phyloP scores from a whole-genome alignment of 2,329 filamentous ascomycete genomes.

The Monosporascus sp. region DNA sequence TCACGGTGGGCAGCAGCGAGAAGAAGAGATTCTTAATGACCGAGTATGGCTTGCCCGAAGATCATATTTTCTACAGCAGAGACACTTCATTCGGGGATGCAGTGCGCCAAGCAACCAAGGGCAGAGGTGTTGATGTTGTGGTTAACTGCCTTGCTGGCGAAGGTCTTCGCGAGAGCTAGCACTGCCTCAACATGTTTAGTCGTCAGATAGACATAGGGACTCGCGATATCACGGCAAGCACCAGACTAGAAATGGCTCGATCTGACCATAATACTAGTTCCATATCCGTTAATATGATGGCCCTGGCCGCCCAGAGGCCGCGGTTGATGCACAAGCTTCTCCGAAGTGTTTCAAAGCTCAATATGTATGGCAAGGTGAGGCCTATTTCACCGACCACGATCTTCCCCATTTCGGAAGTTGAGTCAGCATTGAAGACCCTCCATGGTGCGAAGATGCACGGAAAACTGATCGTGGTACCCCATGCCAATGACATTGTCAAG shows the following conservation, averaged over 20 bases:
- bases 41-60: conserved; percentile 20
- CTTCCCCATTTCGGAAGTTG: conserved; percentile 30
- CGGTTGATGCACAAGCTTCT: conserved; percentile 21
- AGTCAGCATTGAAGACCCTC: conserved; percentile 38
- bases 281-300: conserved; percentile 40
- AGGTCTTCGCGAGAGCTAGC: conserved; percentile 25
- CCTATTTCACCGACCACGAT: conserved; percentile 30
- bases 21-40: conserved; percentile 24
- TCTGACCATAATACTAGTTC: conserved; percentile 43
- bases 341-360: conserved; percentile 21
- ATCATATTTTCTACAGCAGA: conserved; percentile 24
- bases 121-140: conserved; percentile 20
- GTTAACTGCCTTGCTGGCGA: conserved; percentile 24
- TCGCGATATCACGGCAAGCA: conserved; percentile 19
- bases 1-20: conserved; percentile 21
- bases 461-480: conserved; percentile 40
- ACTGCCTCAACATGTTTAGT: conserved; percentile 25
- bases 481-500: conserved; percentile 37
- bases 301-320: conserved; percentile 31
- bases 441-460: conserved; percentile 35
- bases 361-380: conserved; percentile 23
- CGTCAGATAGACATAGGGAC: conserved; percentile 24
- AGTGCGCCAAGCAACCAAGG: conserved; percentile 16
- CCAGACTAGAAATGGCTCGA: conserved; percentile 43
- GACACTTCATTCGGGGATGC: conserved; percentile 20